These are phyloP conservation scores for Cryptococcus sp. DNA, from an alignment of 1,284 basidiomycete genomes.

Conservation along the genomic window DNA sequence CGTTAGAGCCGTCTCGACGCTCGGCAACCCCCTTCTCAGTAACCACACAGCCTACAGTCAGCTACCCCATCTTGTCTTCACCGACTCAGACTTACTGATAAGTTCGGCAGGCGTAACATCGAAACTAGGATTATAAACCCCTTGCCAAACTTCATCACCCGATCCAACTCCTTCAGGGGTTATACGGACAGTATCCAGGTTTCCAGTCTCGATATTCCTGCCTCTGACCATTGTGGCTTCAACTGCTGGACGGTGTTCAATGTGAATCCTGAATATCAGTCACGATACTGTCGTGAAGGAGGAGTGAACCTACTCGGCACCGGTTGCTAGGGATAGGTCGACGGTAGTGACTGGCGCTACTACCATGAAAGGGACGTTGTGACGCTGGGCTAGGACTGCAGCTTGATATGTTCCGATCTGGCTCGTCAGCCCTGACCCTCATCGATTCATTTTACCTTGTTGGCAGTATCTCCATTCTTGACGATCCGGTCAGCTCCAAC, in stretches of 20 bases:
- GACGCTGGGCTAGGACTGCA: constrained; percentile 76
- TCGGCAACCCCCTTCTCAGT: constrained; percentile 83
- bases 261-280: constrained; percentile 65
- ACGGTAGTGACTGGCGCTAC: constrained; percentile 85
- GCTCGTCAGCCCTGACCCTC: not conserved
- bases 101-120: constrained; percentile 84
- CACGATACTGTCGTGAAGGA: not conserved
- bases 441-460: constrained; percentile 74
- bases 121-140: constrained; percentile 85
- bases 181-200: constrained; percentile 44
- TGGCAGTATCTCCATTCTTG: constrained; percentile 86
- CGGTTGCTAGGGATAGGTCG: constrained; percentile 71
- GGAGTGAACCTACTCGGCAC: constrained; percentile 57
- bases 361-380: constrained; percentile 81
- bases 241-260: constrained; percentile 78
- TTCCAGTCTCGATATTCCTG: constrained; percentile 42
- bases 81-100: constrained; percentile 43
- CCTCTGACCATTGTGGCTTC: constrained; percentile 85
- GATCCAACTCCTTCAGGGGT: constrained; percentile 47
- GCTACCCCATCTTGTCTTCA: constrained; percentile 54
- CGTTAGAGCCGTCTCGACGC: constrained; percentile 39
- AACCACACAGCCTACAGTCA: constrained; percentile 60
- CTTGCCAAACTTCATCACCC: constrained; percentile 43
- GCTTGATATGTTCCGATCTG: constrained; percentile 88
- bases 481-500: constrained; percentile 84